Base-by-base conservation (phyloP, 2,329 filamentous ascomycete genomes). In the Nectriaceae sp. region DNA sequence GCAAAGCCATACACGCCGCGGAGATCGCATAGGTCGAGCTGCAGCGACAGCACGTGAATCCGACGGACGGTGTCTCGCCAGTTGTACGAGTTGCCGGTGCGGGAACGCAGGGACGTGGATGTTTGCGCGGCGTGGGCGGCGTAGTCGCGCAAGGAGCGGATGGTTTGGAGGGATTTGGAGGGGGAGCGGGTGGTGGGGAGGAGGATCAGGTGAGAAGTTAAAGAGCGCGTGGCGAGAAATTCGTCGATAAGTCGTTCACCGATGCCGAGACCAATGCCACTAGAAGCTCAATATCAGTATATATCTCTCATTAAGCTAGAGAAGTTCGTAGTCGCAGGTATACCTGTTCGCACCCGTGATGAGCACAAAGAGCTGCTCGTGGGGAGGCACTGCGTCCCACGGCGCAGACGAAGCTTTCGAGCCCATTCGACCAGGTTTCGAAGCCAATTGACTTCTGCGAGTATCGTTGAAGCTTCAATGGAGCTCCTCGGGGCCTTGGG, bases 341-440 rank as follows among this genome's bases (percentile, higher is more conserved):
- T 78, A 92, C 90, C 89, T 92, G 70, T 95, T 96, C 29, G 89
- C 89, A 44, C 90, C 90, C 1, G 90, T 96, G 35, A 96, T 82
- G 33, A 96, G 75, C 8, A 90, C 83, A 64, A 83, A 83, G 40
- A 78, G 69, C 61, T 80, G 79, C 50, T 79, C 71, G 24, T 71
- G 57, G 21, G 66, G 46, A 4, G 66, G 46, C 24, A 65, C 69
- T 3, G 48, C 53, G 11, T 73, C 70, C 70, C 70, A 73, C 8
- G 70, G 70, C 29, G 59, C 53, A 42, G 36, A 39, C 24, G 51
- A 33, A 2, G 51, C 3, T 31, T 42, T 20, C 4, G 21, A 6
- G 13, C 5, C 24, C 40, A 31, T 31, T 19, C 5, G 21, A 19
- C 24, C 18, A 13, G 8, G 13, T 15, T 26, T 18, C n/a, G 18